Evolutionary conservation across 495 filamentous ascomycete genomes (phyloP), one percentile per base, ranked within the genome.

Genomic region (Penicillium pulvis): DNA sequence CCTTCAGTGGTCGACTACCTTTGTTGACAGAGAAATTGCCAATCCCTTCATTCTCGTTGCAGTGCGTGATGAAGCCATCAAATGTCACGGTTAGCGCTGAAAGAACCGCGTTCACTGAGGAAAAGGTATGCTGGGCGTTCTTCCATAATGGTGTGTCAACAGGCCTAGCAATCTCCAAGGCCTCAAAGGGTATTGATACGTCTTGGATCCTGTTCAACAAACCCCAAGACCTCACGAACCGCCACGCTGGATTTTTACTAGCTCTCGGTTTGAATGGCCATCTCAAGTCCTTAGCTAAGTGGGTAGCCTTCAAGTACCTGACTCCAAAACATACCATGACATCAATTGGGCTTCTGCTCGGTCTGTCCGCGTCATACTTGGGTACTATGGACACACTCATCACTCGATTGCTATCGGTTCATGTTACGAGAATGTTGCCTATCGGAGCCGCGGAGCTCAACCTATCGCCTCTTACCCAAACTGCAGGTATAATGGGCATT

Each of bases 141-240:
- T 98, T 99, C 76, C 93, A 99, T 74, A 89, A 92, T 57, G 94
- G 94, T 33, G 94, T 96, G 20, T 86, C 93, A 6, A 89, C 89
- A 12, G 94, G 93, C 9, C 77, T 99, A 49, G 91, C 90, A 35
- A 95, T 98, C 51, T 95, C 95, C 1, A 88, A 86, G 26, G 82
- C 91, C 33, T 94, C 93, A 1, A 92, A 90, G 70, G 92, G 92
- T 6, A 97, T 99, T 58, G 94, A 99, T 63, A 97, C 92, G 2
- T 96, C 92, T 0, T 99, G 94, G 94, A 96, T 99, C 63, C 79
- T 96, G 39, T 97, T 94, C 77, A 99, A 99, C 75, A 98, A 96
- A 68, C 93, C 95, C 1, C 81, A 85, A 35, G 95, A 99, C 26
- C 84, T 96, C 2, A 94, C 85, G 41, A 96, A 97, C 66, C 85